phyloP scores from a whole-genome alignment of 1,284 basidiomycete genomes.

The Fomitopsis pinicola region DNA sequence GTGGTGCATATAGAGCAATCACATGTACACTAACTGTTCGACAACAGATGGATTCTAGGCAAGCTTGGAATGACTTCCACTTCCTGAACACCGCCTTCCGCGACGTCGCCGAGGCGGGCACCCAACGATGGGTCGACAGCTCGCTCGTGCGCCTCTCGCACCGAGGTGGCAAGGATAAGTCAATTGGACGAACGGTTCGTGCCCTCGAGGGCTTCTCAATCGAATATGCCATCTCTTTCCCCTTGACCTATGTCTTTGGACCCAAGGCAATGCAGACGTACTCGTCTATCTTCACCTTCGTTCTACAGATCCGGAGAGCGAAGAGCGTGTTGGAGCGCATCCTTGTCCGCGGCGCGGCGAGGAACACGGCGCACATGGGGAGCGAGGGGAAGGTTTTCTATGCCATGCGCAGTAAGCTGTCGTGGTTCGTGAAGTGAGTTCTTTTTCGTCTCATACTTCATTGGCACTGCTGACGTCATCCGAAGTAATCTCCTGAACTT shows the following conservation, averaged over 20 bases:
- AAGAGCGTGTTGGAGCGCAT: conserved; percentile 69
- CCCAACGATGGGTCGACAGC: conserved; percentile 59
- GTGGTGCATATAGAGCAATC: neutral
- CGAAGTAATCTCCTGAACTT: conserved; percentile 68
- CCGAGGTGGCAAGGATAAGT: conserved; percentile 40
- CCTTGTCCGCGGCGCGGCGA: conserved; percentile 47
- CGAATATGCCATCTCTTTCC: conserved; percentile 80
- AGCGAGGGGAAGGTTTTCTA: conserved; percentile 64
- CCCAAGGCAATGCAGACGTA: conserved; percentile 58
- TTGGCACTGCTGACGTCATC: neutral
- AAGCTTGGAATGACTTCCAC: conserved; percentile 81
- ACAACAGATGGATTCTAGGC: conserved; percentile 62
- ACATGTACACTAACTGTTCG: neutral
- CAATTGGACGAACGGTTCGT: conserved; percentile 47
- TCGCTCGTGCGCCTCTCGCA: conserved; percentile 73
- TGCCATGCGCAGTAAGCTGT: conserved; percentile 67
- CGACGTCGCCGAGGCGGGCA: conserved; percentile 54
- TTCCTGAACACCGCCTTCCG: conserved; percentile 75
- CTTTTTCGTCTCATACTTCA: neutral
- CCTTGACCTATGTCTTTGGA: conserved; percentile 75
- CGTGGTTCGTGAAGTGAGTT: conserved; percentile 82
- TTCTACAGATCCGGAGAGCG: conserved; percentile 72
- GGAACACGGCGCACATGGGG: conserved; percentile 28
- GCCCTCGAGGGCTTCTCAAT: conserved; percentile 63
- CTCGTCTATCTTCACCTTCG: conserved; percentile 69